phyloP scores from a whole-genome alignment of 2,329 filamentous ascomycete species.

The Alternaria solani region DNA sequence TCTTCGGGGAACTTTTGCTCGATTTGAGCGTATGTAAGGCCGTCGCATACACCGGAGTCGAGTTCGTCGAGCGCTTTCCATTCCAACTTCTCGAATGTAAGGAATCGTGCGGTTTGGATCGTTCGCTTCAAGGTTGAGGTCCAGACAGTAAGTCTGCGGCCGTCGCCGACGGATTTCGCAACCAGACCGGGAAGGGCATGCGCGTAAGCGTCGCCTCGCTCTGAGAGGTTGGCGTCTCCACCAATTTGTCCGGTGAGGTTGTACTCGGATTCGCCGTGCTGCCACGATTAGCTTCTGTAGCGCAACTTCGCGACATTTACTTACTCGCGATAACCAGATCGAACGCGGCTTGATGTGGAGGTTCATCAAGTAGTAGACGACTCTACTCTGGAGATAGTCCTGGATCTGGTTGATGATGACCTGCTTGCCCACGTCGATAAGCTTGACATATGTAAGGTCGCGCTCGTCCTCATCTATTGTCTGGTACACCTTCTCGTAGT shows the following conservation, averaged over 20 bases:
- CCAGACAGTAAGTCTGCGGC: slow-evolving; percentile 73
- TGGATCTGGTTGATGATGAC: slow-evolving; percentile 98
- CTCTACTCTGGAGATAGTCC: slow-evolving; percentile 93
- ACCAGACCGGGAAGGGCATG: slow-evolving; percentile 84
- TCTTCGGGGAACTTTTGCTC: slow-evolving; percentile 91
- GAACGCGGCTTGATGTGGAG: slow-evolving; percentile 95
- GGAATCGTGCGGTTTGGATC: slow-evolving; percentile 86
- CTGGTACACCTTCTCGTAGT: slow-evolving; percentile 97
- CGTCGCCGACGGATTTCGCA: slow-evolving; percentile 82
- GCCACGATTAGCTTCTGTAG: slow-evolving; percentile 25
- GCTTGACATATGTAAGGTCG: slow-evolving; percentile 92
- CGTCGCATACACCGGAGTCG: slow-evolving; percentile 95
- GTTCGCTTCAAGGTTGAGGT: slow-evolving; percentile 82
- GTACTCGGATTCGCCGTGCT: slow-evolving; percentile 95
- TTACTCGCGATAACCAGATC: slow-evolving; percentile 92
- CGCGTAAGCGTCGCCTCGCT: slow-evolving; percentile 87
- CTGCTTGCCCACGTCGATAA: slow-evolving; percentile 94
- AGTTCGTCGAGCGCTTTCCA: slow-evolving; percentile 99
- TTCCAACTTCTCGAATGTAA: slow-evolving; percentile 93
- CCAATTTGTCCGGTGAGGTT: slow-evolving; percentile 92
- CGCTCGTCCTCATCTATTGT: slow-evolving; percentile 90
- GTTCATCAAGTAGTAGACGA: slow-evolving; percentile 99
- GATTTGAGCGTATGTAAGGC: slow-evolving; percentile 95
- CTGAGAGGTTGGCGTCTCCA: slow-evolving; percentile 86
- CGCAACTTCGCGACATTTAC: slow-evolving; percentile 43